A percentile compares a stretch with the other conserved stretches of the same genome.
phyloP scores from a whole-genome alignment of 805 yeast species.

The Metschnikowia amazonensis region DNA sequence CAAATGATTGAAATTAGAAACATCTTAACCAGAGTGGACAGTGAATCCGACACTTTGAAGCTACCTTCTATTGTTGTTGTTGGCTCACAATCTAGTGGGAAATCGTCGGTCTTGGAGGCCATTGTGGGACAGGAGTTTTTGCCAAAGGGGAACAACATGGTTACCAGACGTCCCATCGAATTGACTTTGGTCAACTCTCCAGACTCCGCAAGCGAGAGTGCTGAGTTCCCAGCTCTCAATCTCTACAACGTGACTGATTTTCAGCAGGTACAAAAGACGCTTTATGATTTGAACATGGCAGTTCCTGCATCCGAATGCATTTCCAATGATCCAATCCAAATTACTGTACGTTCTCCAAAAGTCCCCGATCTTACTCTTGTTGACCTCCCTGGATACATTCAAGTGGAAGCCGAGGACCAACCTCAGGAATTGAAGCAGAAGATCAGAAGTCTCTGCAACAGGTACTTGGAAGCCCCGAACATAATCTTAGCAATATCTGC shows the following conservation, averaged over 20 bases:
- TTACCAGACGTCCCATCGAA: conserved; percentile 95
- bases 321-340: conserved; percentile 89
- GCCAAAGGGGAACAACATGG: conserved; percentile 98
- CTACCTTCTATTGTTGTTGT: conserved; percentile 94
- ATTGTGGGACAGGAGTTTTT: conserved; percentile 97
- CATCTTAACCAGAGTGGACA: conserved; percentile 68
- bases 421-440: conserved; percentile 77
- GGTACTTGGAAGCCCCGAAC: conserved; percentile 86
- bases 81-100: conserved; percentile 97
- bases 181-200: conserved; percentile 87
- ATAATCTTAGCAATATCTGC: conserved; percentile 94
- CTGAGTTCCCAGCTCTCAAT: conserved; percentile 90
- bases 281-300: conserved; percentile 86
- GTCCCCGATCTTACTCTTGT: conserved; percentile 90
- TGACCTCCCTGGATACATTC: conserved; percentile 97
- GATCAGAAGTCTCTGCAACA: conserved; percentile 76
- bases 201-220: conserved; percentile 72
- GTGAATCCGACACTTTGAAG: conserved; percentile 65
- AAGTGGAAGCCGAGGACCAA: conserved; percentile 94
- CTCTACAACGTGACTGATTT: conserved; percentile 83
- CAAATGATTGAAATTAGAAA: conserved; percentile 96
- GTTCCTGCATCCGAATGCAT: conserved; percentile 84
- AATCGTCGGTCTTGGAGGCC: conserved; percentile 91
- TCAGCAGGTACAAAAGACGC: conserved; percentile 79
- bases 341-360: conserved; percentile 81